Conservation (phyloP, 73 alveolate species). For the Symbiodinium pilosum region DNA sequence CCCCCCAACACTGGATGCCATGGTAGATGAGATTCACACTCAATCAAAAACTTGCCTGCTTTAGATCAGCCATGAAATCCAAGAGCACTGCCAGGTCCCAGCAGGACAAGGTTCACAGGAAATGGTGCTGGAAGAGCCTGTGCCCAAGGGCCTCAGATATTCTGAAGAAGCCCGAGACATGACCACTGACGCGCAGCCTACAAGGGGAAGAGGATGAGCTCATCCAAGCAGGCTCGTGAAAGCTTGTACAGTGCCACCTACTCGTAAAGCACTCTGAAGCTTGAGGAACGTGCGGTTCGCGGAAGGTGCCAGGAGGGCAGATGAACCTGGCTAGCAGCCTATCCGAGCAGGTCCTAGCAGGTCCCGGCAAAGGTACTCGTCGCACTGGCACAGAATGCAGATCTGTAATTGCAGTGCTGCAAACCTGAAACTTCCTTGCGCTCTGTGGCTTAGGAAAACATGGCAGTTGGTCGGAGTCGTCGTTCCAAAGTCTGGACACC, state of each 20-base stretch:
- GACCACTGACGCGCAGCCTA: neutral
- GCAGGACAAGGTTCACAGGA: constrained; percentile 86
- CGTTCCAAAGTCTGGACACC: constrained; percentile 95
- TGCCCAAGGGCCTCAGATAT: constrained; percentile 41
- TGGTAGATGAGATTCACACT: no score
- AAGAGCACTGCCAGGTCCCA: constrained; percentile 32
- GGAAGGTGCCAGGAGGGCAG: constrained; percentile 91
- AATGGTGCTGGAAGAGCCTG: constrained; percentile 72
- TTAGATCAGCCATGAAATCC: neutral
- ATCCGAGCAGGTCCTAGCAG: neutral
- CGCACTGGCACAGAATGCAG: neutral
- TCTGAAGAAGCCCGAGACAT: neutral
- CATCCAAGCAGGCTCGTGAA: no score
- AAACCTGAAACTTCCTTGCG: neutral
- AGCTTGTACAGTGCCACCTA: no score
- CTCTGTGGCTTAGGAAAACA: neutral
- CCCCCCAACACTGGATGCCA: neutral
- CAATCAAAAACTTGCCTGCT: no score
- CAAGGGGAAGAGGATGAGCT: no score
- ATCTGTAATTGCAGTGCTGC: neutral
- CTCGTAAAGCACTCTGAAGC: neutral
- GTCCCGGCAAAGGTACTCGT: no score
- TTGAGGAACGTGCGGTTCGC: constrained; percentile 23
- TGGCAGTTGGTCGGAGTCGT: constrained; percentile 31
- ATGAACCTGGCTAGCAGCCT: constrained; percentile 44